Conservation (phyloP, 371 early-diverging fungal species). For the Actinomortierella wolfii region DNA sequence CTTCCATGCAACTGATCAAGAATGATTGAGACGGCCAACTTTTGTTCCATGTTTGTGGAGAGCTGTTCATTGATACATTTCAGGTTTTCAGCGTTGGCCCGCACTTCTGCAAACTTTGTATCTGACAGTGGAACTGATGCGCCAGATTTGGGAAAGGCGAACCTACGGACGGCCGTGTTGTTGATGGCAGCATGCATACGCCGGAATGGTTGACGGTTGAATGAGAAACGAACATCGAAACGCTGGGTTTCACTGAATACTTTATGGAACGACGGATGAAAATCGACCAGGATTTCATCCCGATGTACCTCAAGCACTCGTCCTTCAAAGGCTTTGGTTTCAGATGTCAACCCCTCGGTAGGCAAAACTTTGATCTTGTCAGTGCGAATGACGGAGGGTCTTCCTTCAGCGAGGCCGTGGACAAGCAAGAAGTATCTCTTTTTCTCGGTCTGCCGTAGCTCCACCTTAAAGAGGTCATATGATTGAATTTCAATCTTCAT, state of each 20-base stretch:
- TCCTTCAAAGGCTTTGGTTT: background rate
- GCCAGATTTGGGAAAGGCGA: background rate
- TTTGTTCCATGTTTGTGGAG: too few relatives aligned
- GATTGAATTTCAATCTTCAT: background rate
- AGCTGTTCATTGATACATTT: too few relatives aligned
- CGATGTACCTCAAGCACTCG: background rate
- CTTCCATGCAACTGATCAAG: too few relatives aligned
- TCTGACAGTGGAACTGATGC: too few relatives aligned
- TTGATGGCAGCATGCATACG: background rate
- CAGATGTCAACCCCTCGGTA: too few relatives aligned
- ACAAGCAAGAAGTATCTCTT: background rate
- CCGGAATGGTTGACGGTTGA: background rate
- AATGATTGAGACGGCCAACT: too few relatives aligned
- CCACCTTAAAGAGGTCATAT: background rate
- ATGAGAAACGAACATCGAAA: constrained; percentile 1
- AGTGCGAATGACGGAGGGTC: background rate
- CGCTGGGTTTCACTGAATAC: background rate
- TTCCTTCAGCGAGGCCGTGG: background rate
- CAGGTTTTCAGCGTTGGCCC: too few relatives aligned
- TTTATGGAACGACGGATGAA: background rate
- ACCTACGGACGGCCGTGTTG: background rate
- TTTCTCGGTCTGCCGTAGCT: background rate
- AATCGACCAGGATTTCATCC: too few relatives aligned
- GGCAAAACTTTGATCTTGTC: background rate
- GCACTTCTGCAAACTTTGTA: too few relatives aligned